Base-by-base conservation (phyloP, 148 eudicot genomes). In the Heliamphora exappendiculata region DNA sequence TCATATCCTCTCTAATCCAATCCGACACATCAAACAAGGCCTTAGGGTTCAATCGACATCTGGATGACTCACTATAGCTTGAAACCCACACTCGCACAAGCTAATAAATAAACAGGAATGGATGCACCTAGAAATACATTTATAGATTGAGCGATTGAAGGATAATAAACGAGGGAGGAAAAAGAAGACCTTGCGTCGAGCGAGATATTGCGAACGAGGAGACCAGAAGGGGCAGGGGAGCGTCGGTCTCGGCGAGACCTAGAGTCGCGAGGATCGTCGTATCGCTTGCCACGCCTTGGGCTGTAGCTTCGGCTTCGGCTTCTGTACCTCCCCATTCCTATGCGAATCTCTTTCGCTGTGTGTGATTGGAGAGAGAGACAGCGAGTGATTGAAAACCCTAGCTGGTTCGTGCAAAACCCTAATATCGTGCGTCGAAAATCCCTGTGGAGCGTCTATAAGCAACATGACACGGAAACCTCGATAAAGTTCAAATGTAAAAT, bases 121-220 rank as follows among this genome's bases (percentile, higher is more conserved):
- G 24, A 17, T 33, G 9, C 26, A 39, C 22, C 57, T 22, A 73
- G 22, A 58, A 4, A 44, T 3, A 62, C 3, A 2, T 12, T 29
- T 45, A 44, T 0, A 29, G 2, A 47, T 13, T 12, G 36, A 26
- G 22, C 49, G 11, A 67, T 37, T 41, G 4, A n/a, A 13, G 44
- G 33, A 14, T 17, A 36, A 42, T 24, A 9, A 68, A 5, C 11
- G 5, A 20, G 24, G 17, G 22, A 28, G 2, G 16, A n/a, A 12
- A 54, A 42, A 2, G 17, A 14, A 16, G 55, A 87, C 90, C 90
- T 81, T 19, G 90, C 81, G 49, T 83, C 84, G 41, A 87, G 90
- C 1, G 88, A 58, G 33, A 87, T 70, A 63, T 87, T 87, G 81
- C 90, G 90, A 72, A 87, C 88, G 24, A 87, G 90, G 74, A 87